These are phyloP conservation scores for Agastache rugosa DNA, from an alignment of 257 asterid species.

Conservation along the genomic window DNA sequence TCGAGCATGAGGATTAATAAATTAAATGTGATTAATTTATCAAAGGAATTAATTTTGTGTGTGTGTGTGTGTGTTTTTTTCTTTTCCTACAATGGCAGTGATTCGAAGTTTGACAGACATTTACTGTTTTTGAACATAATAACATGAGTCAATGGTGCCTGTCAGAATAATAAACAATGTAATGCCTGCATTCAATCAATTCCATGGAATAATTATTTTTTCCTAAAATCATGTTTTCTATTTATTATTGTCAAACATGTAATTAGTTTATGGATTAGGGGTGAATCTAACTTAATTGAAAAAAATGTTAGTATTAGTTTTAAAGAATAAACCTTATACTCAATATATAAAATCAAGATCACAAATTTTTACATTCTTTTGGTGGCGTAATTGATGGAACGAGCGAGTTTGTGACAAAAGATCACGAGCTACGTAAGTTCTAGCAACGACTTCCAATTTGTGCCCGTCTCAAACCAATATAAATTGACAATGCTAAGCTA, in stretches of 20 bases:
- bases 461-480: no score
- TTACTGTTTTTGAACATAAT: slow-evolving; percentile 35
- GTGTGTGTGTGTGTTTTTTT: not conserved
- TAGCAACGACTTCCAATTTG: no score
- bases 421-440: no score
- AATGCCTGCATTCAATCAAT: slow-evolving; percentile 33
- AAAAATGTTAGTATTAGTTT: not conserved
- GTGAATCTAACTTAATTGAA: no score
- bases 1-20: no score
- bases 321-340: not conserved
- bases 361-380: no score
- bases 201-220: slow-evolving; percentile 27
- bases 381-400: no score
- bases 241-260: not conserved
- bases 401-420: no score
- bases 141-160: slow-evolving; percentile 26
- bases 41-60: no score
- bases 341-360: not conserved
- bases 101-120: slow-evolving; percentile 34
- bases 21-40: no score
- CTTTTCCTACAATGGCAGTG: slow-evolving; percentile 11
- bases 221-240: not conserved
- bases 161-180: slow-evolving; percentile 27
- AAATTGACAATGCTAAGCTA: not conserved
- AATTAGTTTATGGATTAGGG: not conserved